Percentiles rank a stretch among this genome's conserved stretches.
phyloP scores from a whole-genome alignment of 805 yeast species.

The Saccharomycopsis javanensis region DNA sequence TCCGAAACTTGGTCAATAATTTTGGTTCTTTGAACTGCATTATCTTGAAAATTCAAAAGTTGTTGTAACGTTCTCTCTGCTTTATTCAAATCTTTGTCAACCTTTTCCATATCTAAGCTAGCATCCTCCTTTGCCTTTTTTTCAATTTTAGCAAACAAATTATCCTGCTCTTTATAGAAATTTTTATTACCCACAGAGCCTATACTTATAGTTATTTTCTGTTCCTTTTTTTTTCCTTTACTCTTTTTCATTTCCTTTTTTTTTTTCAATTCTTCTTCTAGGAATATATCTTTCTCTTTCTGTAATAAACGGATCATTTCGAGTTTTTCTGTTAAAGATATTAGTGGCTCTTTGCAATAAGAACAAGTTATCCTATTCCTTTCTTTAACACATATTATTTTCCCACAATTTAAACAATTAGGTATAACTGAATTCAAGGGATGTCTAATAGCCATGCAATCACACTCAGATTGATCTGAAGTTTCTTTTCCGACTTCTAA shows the following conservation, averaged over 20 bases:
- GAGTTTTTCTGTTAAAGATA: conserved; percentile 50
- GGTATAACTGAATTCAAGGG: conserved; percentile 87
- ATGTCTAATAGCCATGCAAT: conserved; percentile 82
- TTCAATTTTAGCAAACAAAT: conserved; percentile 51
- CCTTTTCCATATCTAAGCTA: conserved; percentile 21
- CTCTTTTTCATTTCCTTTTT: conserved; percentile 25
- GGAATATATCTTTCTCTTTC: conserved; percentile 36
- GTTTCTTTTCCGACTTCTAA: conserved; percentile 33
- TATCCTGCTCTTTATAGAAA: conserved; percentile 59
- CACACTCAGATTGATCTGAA: conserved; percentile 37
- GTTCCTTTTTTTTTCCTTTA: conserved; percentile 29
- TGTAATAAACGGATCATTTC: conserved; percentile 46
- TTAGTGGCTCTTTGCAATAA: conserved; percentile 61
- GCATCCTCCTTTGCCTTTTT: conserved; percentile 32
- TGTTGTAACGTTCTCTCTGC: conserved; percentile 73
- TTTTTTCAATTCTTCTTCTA: not conserved
- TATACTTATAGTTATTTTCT: conserved; percentile 41
- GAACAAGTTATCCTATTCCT: conserved; percentile 80
- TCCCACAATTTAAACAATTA: conserved; percentile 89
- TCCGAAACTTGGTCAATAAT: conserved; percentile 93
- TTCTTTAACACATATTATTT: conserved; percentile 81
- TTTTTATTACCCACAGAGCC: conserved; percentile 51
- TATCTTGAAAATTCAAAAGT: conserved; percentile 69
- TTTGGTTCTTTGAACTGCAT: conserved; percentile 81
- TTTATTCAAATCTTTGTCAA: conserved; percentile 36